Evolutionary conservation across 345 rosid genomes (phyloP).

Genomic region (Lepidium africanum): DNA sequence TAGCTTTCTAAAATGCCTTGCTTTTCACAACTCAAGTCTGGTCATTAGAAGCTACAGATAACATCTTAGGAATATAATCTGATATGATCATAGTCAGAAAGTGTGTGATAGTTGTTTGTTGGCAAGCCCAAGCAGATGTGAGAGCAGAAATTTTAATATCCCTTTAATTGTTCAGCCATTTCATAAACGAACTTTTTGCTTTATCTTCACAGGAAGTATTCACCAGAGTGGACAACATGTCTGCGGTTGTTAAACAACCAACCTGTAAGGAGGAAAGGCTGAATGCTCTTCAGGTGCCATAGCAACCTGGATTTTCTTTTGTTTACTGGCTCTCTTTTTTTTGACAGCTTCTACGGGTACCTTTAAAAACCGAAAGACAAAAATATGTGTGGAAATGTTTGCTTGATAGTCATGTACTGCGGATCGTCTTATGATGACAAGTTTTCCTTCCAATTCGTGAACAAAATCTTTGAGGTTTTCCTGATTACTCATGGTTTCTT

Average conservation of each 20-base stretch:
- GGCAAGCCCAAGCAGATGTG: not conserved
- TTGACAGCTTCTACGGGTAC: no score
- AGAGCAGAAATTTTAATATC: not conserved
- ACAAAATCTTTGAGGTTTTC: not conserved
- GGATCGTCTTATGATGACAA: not conserved
- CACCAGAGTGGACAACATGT: slow-evolving; percentile 39
- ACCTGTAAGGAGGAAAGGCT: slow-evolving; percentile 36
- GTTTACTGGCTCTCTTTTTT: no score
- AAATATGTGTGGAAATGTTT: not conserved
- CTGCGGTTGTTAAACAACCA: slow-evolving; percentile 57
- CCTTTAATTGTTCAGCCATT: not conserved
- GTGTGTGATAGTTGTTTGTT: not conserved
- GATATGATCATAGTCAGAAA: not conserved
- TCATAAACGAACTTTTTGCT: not conserved
- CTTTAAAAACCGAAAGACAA: no score
- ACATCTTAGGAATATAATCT: not conserved
- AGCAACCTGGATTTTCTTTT: not conserved
- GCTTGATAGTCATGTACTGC: not conserved
- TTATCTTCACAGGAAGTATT: slow-evolving; percentile 37
- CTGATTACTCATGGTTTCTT: slow-evolving; percentile 1
- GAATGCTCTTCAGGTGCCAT: slow-evolving; percentile 52
- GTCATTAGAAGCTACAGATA: not conserved
- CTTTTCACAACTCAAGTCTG: not conserved
- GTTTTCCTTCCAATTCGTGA: not conserved
- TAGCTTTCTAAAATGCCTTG: not conserved